phyloP scores from a whole-genome alignment of 495 filamentous ascomycete genomes.

The Lepraria neglecta region DNA sequence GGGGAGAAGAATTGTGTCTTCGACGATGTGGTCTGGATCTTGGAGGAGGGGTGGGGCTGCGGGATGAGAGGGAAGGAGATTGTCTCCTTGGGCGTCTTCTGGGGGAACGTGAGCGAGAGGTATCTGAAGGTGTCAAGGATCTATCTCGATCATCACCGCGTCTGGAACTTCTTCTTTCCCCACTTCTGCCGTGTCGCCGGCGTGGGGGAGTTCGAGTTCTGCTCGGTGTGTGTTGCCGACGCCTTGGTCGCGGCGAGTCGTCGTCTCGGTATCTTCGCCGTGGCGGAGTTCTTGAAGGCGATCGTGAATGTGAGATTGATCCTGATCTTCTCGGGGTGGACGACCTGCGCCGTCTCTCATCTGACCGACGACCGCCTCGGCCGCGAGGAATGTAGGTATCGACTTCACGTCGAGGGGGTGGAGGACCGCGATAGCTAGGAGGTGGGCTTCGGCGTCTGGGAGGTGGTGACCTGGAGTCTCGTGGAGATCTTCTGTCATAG shows the following conservation, averaged over 20 bases:
- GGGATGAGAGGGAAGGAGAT: constrained; percentile 39
- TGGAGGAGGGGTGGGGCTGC: constrained; percentile 40
- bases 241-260: constrained; percentile 29
- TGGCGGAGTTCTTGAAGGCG: constrained; percentile 38
- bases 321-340: constrained; percentile 35
- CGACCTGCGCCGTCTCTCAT: constrained; percentile 34
- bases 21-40: constrained; percentile 18
- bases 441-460: constrained; percentile 49
- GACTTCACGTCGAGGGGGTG: constrained; percentile 44
- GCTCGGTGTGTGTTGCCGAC: constrained; percentile 37
- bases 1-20: constrained; percentile 23
- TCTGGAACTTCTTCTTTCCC: constrained; percentile 37
- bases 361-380: constrained; percentile 21
- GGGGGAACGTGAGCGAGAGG: constrained; percentile 57
- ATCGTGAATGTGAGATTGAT: constrained; percentile 36
- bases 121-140: constrained; percentile 44
- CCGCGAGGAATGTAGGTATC: constrained; percentile 54
- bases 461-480: constrained; percentile 58
- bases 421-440: constrained; percentile 43
- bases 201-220: constrained; percentile 39
- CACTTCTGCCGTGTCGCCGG: constrained; percentile 34
- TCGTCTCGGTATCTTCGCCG: constrained; percentile 33
- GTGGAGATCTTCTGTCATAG: constrained; percentile 40
- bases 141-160: constrained; percentile 48
- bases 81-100: constrained; percentile 47